Base-by-base conservation (phyloP, 139 green algal genomes). In the Chlorella sp. region DNA sequence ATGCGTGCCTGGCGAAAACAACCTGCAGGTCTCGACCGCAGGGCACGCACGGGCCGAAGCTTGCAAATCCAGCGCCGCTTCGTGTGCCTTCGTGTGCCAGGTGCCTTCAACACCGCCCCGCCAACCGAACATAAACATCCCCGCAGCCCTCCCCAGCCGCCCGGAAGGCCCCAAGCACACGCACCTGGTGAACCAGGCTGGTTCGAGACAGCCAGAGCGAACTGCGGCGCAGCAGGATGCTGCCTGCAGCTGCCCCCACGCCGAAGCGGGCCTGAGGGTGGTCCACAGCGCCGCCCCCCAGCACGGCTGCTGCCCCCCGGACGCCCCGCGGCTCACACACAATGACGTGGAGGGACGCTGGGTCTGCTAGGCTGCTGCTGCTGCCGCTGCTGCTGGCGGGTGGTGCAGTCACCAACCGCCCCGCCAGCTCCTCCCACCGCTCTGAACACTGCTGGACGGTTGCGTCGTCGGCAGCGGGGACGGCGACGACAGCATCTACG, bases 131-230 rank as follows among this genome's bases (percentile, higher is more conserved):
- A n/a, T n/a, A n/a, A n/a, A n/a, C n/a, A n/a, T 68, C 18, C 15
- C 60, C 14, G 60, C 60, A 68, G 60, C 60, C 14, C 15, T 14
- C 60, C 60, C 14, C 60, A 68, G 15, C 14, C 60, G 18, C 60
- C 18, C 15, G 14, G 60, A 26, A 18, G 15, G 21, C 21, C 3
- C 64, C 64, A 26, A 71, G 64, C 64, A 14, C 18, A 18, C 60
- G 64, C 76, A 87, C 78, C 86, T 93, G 90, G 34, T 93, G 90
- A n/a, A 93, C 87, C n/a, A 93, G 28, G 77, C 57, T 85, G 15
- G 79, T 89, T 18, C 37, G 79, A 14, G 87, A 91, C 60, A 76
- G 87, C 40, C 87, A 91, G 60, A 93, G 78, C 14, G 90, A 81
- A 3, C 79, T 68, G 28, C 86, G 66, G 0, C 83, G 83, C n/a